Evolutionary conservation across 1,284 basidiomycete genomes (phyloP).

Genomic region (Pseudozyma flocculosa): DNA sequence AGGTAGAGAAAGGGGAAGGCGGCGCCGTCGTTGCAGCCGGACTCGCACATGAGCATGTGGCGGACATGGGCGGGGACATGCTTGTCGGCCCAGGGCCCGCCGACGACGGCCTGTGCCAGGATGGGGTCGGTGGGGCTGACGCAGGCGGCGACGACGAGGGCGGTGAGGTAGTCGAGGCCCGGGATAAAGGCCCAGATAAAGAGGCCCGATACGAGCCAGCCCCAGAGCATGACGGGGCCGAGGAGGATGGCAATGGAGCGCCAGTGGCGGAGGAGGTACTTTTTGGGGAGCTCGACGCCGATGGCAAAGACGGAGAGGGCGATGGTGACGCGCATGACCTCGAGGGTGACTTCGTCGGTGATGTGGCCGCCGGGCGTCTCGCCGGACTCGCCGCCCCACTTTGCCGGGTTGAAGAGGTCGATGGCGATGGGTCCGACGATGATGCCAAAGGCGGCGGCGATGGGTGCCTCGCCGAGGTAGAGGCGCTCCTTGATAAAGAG

Average conservation of each 20-base stretch:
- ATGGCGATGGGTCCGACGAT: conserved; percentile 81
- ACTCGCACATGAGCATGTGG: conserved; percentile 88
- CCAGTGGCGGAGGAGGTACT: conserved; percentile 88
- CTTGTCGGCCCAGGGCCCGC: conserved; percentile 96
- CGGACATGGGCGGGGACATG: conserved; percentile 95
- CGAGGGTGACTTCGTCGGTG: conserved; percentile 67
- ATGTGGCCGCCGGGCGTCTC: conserved; percentile 65
- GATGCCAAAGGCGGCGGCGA: conserved; percentile 92
- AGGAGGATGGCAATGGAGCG: conserved; percentile 81
- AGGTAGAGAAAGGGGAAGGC: conserved; percentile 96
- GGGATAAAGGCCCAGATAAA: conserved; percentile 52
- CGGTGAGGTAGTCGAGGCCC: conserved; percentile 42
- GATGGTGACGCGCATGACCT: conserved; percentile 91
- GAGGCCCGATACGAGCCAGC: conserved; percentile 78
- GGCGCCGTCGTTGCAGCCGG: conserved; percentile 71
- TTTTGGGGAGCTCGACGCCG: conserved; percentile 67
- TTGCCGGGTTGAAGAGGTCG: conserved; percentile 78
- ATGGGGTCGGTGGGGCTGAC: conserved; percentile 92
- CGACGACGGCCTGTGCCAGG: conserved; percentile 69
- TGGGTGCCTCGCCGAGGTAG: conserved; percentile 94
- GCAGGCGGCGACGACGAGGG: conserved; percentile 72
- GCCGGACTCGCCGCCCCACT: conserved; percentile 69
- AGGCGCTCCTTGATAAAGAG: conserved; percentile 87
- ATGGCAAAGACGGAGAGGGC: conserved; percentile 98
- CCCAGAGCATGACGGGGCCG: conserved; percentile 81